Percentiles rank a stretch among this genome's conserved stretches.
Evolutionary conservation across 2,329 filamentous ascomycete genomes (phyloP).

Genomic region (Diaporthe sp.): DNA sequence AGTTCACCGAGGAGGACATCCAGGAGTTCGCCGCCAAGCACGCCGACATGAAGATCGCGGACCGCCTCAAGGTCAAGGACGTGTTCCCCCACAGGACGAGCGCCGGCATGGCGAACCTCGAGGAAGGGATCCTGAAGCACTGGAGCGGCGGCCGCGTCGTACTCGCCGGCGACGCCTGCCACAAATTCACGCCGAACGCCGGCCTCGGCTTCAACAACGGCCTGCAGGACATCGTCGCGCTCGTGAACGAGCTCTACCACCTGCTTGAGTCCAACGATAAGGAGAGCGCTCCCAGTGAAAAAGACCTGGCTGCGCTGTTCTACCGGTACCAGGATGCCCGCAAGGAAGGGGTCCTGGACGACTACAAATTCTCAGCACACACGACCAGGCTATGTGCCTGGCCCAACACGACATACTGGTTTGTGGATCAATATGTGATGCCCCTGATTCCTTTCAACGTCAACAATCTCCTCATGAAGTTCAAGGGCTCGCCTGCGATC

Average conservation of each 20-base stretch:
- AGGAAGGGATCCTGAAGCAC: constrained; percentile 52
- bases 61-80: constrained; percentile 47
- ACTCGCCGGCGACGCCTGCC: constrained; percentile 52
- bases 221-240: constrained; percentile 48
- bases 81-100: constrained; percentile 44
- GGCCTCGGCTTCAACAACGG: constrained; percentile 52
- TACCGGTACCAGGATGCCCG: constrained; percentile 41
- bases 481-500: constrained; percentile 35
- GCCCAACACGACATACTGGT: constrained; percentile 44
- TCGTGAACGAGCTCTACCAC: constrained; percentile 47
- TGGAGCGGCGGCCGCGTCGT: constrained; percentile 53
- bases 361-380: constrained; percentile 39
- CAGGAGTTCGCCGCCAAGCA: constrained; percentile 46
- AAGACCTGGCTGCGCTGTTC: constrained; percentile 25
- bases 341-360: constrained; percentile 34
- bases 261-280: neutral
- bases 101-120: constrained; percentile 49
- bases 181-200: constrained; percentile 54
- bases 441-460: neutral
- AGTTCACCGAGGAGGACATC: constrained; percentile 46
- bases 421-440: constrained; percentile 43
- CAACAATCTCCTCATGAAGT: neutral
- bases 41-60: constrained; percentile 44
- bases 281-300: constrained; percentile 3
- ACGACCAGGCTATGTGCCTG: constrained; percentile 45